These are phyloP conservation scores for Beta macrorhiza DNA, from an alignment of 179 eudicot genomes.

Conservation along the genomic window DNA sequence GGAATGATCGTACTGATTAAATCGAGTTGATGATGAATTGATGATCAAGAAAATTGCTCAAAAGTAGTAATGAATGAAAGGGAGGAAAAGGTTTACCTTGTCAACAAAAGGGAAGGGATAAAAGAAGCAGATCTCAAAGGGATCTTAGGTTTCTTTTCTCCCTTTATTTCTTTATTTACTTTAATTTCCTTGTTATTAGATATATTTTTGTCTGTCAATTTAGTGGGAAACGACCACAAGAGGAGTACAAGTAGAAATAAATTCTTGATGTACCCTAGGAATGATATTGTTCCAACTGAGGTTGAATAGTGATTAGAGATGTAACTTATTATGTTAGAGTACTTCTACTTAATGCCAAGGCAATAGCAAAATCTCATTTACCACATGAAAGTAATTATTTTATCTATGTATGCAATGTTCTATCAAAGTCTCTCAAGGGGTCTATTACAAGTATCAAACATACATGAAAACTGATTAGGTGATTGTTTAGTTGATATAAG, in stretches of 20 bases:
- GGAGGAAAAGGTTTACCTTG: neutral
- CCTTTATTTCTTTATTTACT: neutral
- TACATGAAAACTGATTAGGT: no score
- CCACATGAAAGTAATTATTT: neutral
- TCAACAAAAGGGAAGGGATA: neutral
- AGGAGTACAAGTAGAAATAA: slow-evolving; percentile 21
- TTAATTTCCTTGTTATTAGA: neutral
- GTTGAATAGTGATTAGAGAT: slow-evolving; percentile 21
- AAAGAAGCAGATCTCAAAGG: slow-evolving; percentile 24
- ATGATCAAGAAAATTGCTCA: slow-evolving; percentile 6
- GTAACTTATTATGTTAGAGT: slow-evolving; percentile 16
- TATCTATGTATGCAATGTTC: neutral
- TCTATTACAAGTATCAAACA: no score
- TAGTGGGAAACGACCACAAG: slow-evolving; percentile 17
- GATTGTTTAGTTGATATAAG: no score
- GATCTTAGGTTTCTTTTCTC: slow-evolving; percentile 3
- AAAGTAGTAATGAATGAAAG: slow-evolving; percentile 1
- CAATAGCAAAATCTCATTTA: neutral
- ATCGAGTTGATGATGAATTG: neutral
- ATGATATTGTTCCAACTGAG: slow-evolving; percentile 17
- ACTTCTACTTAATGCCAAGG: neutral
- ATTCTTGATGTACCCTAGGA: neutral
- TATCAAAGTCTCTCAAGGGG: neutral
- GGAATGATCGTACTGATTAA: neutral
- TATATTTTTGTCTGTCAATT: slow-evolving; percentile 7